Evolutionary conservation across 176 grass and related monocot genomes (phyloP), one percentile per base, ranked within the genome.

Genomic region (Oryza meridionalis): DNA sequence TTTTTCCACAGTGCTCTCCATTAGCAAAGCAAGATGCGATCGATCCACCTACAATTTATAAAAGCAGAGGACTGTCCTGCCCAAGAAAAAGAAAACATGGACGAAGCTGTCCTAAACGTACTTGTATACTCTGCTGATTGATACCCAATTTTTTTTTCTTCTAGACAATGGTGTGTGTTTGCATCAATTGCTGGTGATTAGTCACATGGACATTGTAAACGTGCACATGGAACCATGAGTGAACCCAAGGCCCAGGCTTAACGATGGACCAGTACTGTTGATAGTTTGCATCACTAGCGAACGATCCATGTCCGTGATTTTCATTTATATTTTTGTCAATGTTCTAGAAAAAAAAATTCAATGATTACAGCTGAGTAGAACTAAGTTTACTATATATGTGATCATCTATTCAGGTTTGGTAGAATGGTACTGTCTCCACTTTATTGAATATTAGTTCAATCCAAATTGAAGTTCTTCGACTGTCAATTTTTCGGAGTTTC

Each of bases 11-110:
- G 58, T 62, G 9, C 58, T 62, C 58, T 62, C 58, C 21, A 62
- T 62, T 62, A 62, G n/a, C 58, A 62, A 62, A 62, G 58, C 21
- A 24, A 62, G 58, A 62, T 62, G 58, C 58, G 58, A 62, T 58
- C 51, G 51, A 58, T 62, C n/a, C 58, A 22, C 58, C 58, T 3
- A n/a, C 58, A 62, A 62, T 22, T 62, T 62, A 62, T 7, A 58
- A 62, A 62, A 61, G 58, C 21, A 62, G 16, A 58, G 19, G 53
- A 58, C 58, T 24, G 58, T 62, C 58, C 58, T 61, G 55, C 55
- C 19, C 55, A 61, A 22, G 19, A 61, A 62, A 58, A 62, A 62
- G n/a, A 62, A 62, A 22, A 22, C 58, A 62, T 1, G 58, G 58
- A 11, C 21, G 58, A 62, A 62, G n/a, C 3, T 62, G 58, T 62